Evolutionary conservation across 805 yeast species (phyloP), one percentile per base, ranked within the genome.

Genomic region (Metschnikowia arizonensis): DNA sequence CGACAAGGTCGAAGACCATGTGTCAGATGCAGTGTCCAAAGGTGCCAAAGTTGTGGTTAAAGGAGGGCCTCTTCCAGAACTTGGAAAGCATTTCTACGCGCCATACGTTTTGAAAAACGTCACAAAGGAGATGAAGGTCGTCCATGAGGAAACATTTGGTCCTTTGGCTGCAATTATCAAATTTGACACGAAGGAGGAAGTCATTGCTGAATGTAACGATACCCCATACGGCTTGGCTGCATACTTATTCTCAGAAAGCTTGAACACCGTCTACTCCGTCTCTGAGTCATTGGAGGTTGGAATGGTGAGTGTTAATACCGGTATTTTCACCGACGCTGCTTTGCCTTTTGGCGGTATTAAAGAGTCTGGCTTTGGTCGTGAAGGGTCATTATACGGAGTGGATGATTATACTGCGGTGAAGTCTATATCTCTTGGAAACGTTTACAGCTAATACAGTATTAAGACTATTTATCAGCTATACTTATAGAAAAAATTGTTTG

Each of bases 311-410:
- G 79, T 80, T 36, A 81, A 81, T 62, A 76, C 79, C 7, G 83
- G 83, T 43, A 54, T 76, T 2, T 76, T 78, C 59, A 73, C 82
- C 5, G 83, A 78, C 50, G 71, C 75, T 26, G 65, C 82, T 4
- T 56, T 80, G 38, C 85, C 85, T 50, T 69, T 69, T 53, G 74
- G 88, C 28, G 88, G 88, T 45, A 68, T 82, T 39, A 79, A 79
- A 53, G 79, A 79, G 55, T 77, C 83, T 21, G 88, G 88, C 0
- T 81, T 79, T 58, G 88, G 88, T 28, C 76, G 86, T 62, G 88
- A 82, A 61, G 86, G 86, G 14, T 77, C 83, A 1, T 61, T 74
- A 44, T 73, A 73, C 54, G 88, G 87, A 30, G 61, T 82, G 49
- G 84, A 79, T 28, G 86, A 81, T 59, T 80, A 79, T 58, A 68